phyloP scores from a whole-genome alignment of 148 eudicot species.

The Oxyria digyna region DNA sequence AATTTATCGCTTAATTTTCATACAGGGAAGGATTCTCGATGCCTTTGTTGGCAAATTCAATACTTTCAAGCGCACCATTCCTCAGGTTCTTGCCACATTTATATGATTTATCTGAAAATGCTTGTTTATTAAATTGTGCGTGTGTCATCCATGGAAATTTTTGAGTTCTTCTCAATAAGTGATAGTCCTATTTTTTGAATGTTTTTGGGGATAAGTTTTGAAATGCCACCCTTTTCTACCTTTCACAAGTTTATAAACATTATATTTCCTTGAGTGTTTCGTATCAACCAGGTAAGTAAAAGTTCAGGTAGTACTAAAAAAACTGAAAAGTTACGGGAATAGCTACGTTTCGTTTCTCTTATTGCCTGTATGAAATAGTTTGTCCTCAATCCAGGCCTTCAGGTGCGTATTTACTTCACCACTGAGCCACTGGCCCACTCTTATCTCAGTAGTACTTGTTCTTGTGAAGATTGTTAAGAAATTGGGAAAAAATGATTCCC shows the following conservation, averaged over 20 bases:
- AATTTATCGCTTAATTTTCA: not conserved
- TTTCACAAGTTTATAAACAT: not conserved
- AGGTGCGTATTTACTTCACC: too few relatives aligned
- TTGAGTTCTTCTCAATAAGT: not conserved
- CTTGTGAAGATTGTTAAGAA: not conserved
- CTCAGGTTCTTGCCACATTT: conserved; percentile 44
- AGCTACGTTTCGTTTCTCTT: not conserved
- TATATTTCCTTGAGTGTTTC: not conserved
- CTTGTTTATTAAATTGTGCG: not conserved
- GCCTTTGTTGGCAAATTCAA: conserved; percentile 96
- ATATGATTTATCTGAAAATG: conserved; percentile 1
- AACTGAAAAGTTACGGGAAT: not conserved
- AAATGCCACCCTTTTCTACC: conserved; percentile 1
- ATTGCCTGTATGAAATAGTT: too few relatives aligned
- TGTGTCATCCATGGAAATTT: not conserved
- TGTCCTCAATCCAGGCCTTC: too few relatives aligned
- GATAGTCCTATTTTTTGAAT: not conserved
- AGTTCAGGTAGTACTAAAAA: not conserved
- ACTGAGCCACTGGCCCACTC: not conserved
- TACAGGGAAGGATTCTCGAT: conserved; percentile 88
- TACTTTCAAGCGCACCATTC: conserved; percentile 79
- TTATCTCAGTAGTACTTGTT: not conserved
- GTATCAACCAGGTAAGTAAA: not conserved
- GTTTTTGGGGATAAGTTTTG: not conserved
- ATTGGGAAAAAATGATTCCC: not conserved